These are phyloP conservation scores for Cucumis cinereus DNA, from an alignment of 306 rosid species.

Conservation along the genomic window DNA sequence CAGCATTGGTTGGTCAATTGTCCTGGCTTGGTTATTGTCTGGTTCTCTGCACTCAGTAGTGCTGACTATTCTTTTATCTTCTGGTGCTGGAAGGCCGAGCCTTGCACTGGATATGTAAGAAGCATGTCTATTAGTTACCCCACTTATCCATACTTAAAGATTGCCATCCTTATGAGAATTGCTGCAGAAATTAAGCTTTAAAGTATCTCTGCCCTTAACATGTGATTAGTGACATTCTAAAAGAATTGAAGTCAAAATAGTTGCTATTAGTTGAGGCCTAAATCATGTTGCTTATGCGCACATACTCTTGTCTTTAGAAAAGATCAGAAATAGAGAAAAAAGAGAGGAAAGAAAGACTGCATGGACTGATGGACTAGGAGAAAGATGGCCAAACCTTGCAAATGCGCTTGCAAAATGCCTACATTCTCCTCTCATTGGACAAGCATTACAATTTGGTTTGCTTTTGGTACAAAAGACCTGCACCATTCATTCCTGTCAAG, in stretches of 20 bases:
- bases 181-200: background rate
- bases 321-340: background rate
- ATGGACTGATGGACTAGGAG: background rate
- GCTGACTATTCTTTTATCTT: slow-evolving; percentile 53
- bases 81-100: slow-evolving; percentile 91
- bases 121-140: slow-evolving; percentile 21
- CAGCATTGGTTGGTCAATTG: slow-evolving; percentile 31
- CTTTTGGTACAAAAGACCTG: slow-evolving; percentile 98
- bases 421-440: slow-evolving; percentile 99
- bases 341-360: background rate
- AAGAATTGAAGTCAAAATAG: background rate
- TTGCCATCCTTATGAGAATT: background rate
- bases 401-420: slow-evolving; percentile 98
- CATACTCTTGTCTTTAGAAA: background rate
- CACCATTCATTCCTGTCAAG: slow-evolving; percentile 13
- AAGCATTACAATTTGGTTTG: slow-evolving; percentile 96
- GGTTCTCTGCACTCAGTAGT: slow-evolving; percentile 31
- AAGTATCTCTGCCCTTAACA: background rate
- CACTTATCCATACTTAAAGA: background rate
- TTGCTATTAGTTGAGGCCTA: background rate
- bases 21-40: slow-evolving; percentile 21
- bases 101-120: slow-evolving; percentile 66
- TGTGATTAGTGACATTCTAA: background rate
- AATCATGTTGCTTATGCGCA: background rate
- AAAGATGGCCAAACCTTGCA: slow-evolving; percentile 54